These are phyloP conservation scores for Wallacemonas sp. DNA, from an alignment of 208 protist species.

Conservation along the genomic window DNA sequence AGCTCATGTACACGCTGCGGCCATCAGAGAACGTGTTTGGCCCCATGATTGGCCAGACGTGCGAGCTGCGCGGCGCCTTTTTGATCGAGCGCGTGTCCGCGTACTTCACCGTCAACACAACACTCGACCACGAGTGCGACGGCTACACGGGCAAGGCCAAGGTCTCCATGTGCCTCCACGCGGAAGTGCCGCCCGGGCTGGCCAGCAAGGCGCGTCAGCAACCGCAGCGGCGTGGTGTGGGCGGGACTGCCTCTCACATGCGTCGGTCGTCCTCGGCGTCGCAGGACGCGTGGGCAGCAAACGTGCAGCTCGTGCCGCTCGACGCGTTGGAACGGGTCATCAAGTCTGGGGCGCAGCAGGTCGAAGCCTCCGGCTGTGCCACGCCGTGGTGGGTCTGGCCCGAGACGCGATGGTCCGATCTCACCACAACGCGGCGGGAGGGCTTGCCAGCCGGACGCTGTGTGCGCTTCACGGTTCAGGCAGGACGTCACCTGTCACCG, in stretches of 20 bases:
- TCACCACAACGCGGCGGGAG: slow-evolving; percentile 12
- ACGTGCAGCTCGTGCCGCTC: slow-evolving; percentile 55
- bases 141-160: slow-evolving; percentile 69
- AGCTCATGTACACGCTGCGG: slow-evolving; percentile 70
- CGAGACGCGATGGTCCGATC: slow-evolving; percentile 39
- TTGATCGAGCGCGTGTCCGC: slow-evolving; percentile 82
- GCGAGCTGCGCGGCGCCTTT: slow-evolving; percentile 35
- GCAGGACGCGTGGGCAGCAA: slow-evolving; percentile 32
- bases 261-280: not conserved
- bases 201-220: not conserved
- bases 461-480: slow-evolving; percentile 48
- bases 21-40: slow-evolving; percentile 75
- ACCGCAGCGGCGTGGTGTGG: not conserved
- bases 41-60: slow-evolving; percentile 62
- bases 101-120: slow-evolving; percentile 66
- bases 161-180: slow-evolving; percentile 80
- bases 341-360: slow-evolving; percentile 61
- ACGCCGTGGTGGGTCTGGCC: slow-evolving; percentile 79
- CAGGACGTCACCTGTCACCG: slow-evolving; percentile 58
- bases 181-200: slow-evolving; percentile 20
- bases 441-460: slow-evolving; percentile 41
- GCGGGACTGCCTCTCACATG: too few relatives aligned
- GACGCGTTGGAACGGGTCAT: slow-evolving; percentile 46
- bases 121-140: slow-evolving; percentile 86
- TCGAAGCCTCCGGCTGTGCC: slow-evolving; percentile 45